Conservation (phyloP, 352 stramenopile genomes). For the Pythium brachiatum region DNA sequence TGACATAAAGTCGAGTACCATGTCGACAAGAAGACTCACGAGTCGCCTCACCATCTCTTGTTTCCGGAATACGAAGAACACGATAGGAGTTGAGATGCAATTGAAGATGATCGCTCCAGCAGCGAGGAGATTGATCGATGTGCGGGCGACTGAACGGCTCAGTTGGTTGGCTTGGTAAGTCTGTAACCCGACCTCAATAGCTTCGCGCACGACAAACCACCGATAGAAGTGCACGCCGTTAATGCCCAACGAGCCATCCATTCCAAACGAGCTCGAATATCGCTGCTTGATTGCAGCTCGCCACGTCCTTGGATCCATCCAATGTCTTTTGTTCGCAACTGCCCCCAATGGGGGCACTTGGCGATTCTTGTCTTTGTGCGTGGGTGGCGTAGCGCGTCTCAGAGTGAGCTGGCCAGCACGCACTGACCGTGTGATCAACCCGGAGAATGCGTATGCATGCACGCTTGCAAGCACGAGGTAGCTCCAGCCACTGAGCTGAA, state of each 20-base stretch:
- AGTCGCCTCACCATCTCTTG: background rate
- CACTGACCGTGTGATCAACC: background rate
- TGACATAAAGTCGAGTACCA: background rate
- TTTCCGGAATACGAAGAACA: background rate
- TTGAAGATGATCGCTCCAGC: conserved; percentile 3
- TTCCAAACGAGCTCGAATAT: background rate
- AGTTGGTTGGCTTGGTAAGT: conserved; percentile 16
- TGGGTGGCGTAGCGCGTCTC: background rate
- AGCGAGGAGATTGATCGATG: conserved; percentile 9
- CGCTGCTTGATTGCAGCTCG: background rate
- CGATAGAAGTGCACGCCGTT: conserved; percentile 4
- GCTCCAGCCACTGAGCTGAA: background rate
- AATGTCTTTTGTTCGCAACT: background rate
- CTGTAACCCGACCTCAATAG: conserved; percentile 7
- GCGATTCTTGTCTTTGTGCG: background rate
- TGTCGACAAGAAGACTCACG: background rate
- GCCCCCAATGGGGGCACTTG: background rate
- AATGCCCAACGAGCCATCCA: background rate
- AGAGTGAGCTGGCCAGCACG: background rate
- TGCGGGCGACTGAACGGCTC: background rate
- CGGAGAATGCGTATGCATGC: background rate
- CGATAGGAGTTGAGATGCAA: conserved; percentile 7
- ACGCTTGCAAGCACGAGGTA: background rate
- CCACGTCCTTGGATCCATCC: background rate
- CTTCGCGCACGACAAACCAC: background rate